These are phyloP conservation scores for Irineochytrium annulatum DNA, from an alignment of 192 early-diverging fungal genomes.

Conservation along the genomic window DNA sequence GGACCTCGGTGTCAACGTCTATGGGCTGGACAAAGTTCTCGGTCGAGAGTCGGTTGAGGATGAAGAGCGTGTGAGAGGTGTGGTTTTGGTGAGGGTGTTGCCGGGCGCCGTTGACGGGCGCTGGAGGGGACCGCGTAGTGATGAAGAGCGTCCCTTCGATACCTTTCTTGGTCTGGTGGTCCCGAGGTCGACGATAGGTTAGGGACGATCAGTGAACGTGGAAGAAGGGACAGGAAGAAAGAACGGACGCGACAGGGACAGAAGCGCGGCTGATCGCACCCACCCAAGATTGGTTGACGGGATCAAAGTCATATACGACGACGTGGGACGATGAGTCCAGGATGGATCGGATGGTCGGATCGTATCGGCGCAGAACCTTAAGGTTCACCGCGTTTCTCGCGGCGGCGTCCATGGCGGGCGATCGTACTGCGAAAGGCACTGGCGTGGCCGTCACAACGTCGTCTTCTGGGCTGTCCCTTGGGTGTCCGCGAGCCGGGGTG, in stretches of 20 bases:
- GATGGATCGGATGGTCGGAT: conserved; percentile 70
- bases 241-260: background rate
- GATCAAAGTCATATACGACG: conserved; percentile 86
- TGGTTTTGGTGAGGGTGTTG: too few relatives aligned
- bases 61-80: conserved; percentile 79
- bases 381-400: conserved; percentile 72
- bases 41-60: conserved; percentile 82
- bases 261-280: conserved; percentile 16
- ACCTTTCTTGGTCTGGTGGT: conserved; percentile 72
- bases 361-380: conserved; percentile 77
- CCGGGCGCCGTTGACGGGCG: too few relatives aligned
- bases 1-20: conserved; percentile 67
- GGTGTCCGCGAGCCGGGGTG: too few relatives aligned
- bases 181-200: too few relatives aligned
- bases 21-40: conserved; percentile 76
- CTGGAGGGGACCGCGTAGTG: conserved; percentile 43
- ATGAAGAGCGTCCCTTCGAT: conserved; percentile 93
- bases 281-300: conserved; percentile 72
- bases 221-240: background rate
- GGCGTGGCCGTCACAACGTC: too few relatives aligned
- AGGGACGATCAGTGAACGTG: too few relatives aligned
- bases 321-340: conserved; percentile 81
- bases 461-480: too few relatives aligned
- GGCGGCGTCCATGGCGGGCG: conserved; percentile 66
- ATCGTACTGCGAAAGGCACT: too few relatives aligned